A percentile compares a stretch with the other conserved stretches of the same genome.
Evolutionary conservation across 1,284 basidiomycete genomes (phyloP).

Genomic region (Heterobasidion annosum): DNA sequence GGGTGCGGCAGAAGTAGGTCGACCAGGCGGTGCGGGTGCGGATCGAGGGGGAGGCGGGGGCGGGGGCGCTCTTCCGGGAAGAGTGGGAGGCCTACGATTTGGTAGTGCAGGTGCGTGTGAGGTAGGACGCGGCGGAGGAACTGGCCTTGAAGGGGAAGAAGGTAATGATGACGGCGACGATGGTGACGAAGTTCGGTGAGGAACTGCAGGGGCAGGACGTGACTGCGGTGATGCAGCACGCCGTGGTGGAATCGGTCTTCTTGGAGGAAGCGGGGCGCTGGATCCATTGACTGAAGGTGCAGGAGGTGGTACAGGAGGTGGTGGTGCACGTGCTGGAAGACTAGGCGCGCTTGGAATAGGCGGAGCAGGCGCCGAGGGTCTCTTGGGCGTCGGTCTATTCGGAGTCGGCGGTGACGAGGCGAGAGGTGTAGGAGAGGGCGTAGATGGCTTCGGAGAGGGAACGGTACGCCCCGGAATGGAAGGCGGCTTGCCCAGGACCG

Average conservation of each 20-base stretch:
- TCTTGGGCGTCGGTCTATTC: constrained; percentile 18
- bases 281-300: constrained; percentile 19
- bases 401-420: constrained; percentile 14
- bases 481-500: constrained; percentile 58
- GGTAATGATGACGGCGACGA: constrained; percentile 9
- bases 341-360: constrained; percentile 19
- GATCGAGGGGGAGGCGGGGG: constrained; percentile 6
- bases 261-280: constrained; percentile 19
- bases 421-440: constrained; percentile 13
- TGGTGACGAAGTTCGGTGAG: constrained; percentile 12
- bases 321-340: constrained; percentile 19
- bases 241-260: constrained; percentile 21
- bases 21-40: constrained; percentile 8
- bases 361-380: constrained; percentile 22
- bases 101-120: constrained; percentile 18
- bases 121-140: constrained; percentile 11
- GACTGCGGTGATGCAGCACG: constrained; percentile 18
- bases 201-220: constrained; percentile 19
- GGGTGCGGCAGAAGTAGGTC: constrained; percentile 12
- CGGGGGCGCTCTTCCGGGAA: background rate
- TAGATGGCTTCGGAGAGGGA: constrained; percentile 21
- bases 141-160: constrained; percentile 3
- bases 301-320: constrained; percentile 3
- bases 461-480: constrained; percentile 47
- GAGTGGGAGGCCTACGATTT: constrained; percentile 17